Conservation (phyloP, 2,329 filamentous ascomycete species). For the Paecilomyces sp. region DNA sequence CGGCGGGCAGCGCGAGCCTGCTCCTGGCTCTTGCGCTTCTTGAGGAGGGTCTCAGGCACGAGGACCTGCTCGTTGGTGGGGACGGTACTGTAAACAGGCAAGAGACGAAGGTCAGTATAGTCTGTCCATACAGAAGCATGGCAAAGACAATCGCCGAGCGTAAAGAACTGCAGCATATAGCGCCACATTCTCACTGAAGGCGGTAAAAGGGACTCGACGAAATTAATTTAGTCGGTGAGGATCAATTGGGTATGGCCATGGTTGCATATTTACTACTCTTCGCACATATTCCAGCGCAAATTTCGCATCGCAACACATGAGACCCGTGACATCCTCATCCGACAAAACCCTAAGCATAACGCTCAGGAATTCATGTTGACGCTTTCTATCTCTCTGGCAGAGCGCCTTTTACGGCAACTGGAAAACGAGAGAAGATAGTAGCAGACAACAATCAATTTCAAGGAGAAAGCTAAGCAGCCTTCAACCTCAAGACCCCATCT, state of each 20-base stretch:
- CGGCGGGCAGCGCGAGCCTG: constrained; percentile 89
- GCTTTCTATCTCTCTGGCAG: constrained; percentile 22
- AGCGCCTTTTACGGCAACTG: constrained; percentile 1
- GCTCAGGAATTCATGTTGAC: constrained; percentile 49
- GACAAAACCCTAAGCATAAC: constrained; percentile 61
- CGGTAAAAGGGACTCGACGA: constrained; percentile 65
- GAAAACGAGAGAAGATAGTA: constrained; percentile 16
- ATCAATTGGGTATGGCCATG: constrained; percentile 13
- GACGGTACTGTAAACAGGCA: constrained; percentile 60
- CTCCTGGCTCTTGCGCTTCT: constrained; percentile 99
- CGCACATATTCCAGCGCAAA: constrained; percentile 19
- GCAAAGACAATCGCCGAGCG: constrained; percentile 69
- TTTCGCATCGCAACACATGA: constrained; percentile 19
- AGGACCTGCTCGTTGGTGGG: constrained; percentile 93
- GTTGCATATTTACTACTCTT: constrained; percentile 15
- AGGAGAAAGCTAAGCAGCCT: constrained; percentile 59
- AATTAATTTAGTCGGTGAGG: constrained; percentile 76
- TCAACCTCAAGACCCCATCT: constrained; percentile 73
- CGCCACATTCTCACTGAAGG: constrained; percentile 80
- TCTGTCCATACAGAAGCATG: constrained; percentile 61
- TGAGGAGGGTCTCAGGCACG: constrained; percentile 98
- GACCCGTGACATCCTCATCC: constrained; percentile 54
- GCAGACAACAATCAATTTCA: constrained; percentile 65
- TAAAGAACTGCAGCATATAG: constrained; percentile 81
- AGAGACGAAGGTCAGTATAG: constrained; percentile 59